Evolutionary conservation across 108 stramenopile genomes (phyloP), one percentile per base, ranked within the genome.

Genomic region (Stephanodiscus minutulus): DNA sequence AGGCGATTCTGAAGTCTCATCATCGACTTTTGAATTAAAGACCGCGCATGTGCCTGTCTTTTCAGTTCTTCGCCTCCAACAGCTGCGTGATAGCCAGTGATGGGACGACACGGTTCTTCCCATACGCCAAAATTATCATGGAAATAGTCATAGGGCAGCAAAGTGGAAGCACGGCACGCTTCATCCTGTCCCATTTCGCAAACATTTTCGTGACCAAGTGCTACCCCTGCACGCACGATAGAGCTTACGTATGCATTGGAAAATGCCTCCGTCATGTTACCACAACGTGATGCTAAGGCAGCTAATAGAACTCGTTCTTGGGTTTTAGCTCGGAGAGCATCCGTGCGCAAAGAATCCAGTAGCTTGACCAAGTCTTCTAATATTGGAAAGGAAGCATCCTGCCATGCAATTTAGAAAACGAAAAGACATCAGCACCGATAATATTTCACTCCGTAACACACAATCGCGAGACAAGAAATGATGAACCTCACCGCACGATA

Each of bases 91-190:
- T 85, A 90, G 15, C 85, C 87, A 10, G 33, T 54, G 13, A 37
- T 28, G 28, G 88, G 87, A 47, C 89, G 82, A 59, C 93, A 91
- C 21, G 93, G 90, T 71, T 94, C 93, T 74, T 94, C 93, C 93
- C 93, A 94, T 20, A 83, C 85, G 22, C 85, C 85, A 13, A 74
- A 62, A 18, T 91, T 88, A 63, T 90, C 91, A 17, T 75, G 83
- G 60, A 94, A 87, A 50, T 88, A 82, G 70, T 94, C 93, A 64
- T 87, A 91, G 0, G 91, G 90, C 9, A 94, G 80, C 89, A 91
- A 82, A 22, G 93, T 88, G 9, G 90, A 94, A 5, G 86, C 80
- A 59, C 72, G 74, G 37, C 77, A 72, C 39, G 74, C 81, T 61
- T 88, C 91, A 72, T 91, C 87, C 50, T 90, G 89, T 18, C 83